Evolutionary conservation across 2,329 filamentous ascomycete species (phyloP).

Genomic region (Plenodomus lindquistii): DNA sequence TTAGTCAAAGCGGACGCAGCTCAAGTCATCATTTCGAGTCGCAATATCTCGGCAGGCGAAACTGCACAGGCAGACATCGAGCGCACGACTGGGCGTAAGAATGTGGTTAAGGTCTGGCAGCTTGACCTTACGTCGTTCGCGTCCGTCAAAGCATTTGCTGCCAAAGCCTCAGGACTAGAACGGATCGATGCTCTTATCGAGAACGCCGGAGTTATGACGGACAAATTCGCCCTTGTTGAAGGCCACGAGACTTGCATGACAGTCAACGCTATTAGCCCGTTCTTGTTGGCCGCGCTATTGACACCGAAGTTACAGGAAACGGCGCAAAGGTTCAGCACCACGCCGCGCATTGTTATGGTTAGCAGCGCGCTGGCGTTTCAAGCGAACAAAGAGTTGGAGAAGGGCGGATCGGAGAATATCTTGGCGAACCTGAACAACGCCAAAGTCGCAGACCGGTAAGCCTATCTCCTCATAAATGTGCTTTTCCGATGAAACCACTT

Average conservation of each 20-base stretch:
- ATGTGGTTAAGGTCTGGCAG: slow-evolving; percentile 49
- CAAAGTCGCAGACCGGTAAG: no score
- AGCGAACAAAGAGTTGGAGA: no score
- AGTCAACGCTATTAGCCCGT: slow-evolving; percentile 34
- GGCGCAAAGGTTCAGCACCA: no score
- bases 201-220: slow-evolving; percentile 45
- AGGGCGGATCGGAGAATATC: no score
- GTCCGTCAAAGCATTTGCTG: slow-evolving; percentile 40
- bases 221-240: slow-evolving; percentile 8
- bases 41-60: slow-evolving; percentile 45
- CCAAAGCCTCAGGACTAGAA: slow-evolving; percentile 20
- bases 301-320: no score
- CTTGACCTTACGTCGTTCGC: slow-evolving; percentile 48
- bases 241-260: slow-evolving; percentile 22
- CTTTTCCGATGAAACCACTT: no score
- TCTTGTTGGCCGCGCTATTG: no score
- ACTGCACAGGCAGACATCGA: slow-evolving; percentile 47
- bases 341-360: no score
- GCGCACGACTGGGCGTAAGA: slow-evolving; percentile 25
- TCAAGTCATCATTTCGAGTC: slow-evolving; percentile 49
- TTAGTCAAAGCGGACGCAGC: slow-evolving; percentile 42
- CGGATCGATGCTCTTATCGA: slow-evolving; percentile 41
- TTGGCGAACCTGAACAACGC: no score
- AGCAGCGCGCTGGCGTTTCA: no score
- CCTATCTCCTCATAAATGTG: no score